Percentiles rank a stretch among this genome's conserved stretches.
Evolutionary conservation across 2,329 filamentous ascomycete genomes (phyloP).

Genomic region (Aureobasidium sp.): DNA sequence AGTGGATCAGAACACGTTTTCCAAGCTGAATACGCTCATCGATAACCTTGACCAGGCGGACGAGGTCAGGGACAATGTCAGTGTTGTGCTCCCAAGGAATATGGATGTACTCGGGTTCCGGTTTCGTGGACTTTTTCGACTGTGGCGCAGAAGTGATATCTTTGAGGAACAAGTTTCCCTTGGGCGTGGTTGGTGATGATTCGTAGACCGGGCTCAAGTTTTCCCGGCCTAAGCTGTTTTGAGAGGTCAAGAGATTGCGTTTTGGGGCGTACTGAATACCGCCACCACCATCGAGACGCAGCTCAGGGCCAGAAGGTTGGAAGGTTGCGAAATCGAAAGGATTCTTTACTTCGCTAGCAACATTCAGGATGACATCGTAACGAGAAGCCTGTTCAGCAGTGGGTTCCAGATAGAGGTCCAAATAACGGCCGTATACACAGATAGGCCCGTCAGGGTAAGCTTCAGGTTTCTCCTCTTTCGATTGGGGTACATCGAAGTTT

Average conservation of each 20-base stretch:
- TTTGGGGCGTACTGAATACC: conserved; percentile 26
- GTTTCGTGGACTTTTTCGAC: conserved; percentile 29
- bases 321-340: conserved; percentile 46
- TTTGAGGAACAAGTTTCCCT: conserved; percentile 40
- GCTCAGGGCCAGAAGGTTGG: conserved; percentile 22
- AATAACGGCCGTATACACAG: conserved; percentile 68
- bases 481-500: conserved; percentile 48
- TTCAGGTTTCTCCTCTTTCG: conserved; percentile 61
- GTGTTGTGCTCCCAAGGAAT: conserved; percentile 86
- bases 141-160: conserved; percentile 15
- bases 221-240: background rate
- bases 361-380: conserved; percentile 79
- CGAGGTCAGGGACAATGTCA: conserved; percentile 69
- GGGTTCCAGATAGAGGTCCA: conserved; percentile 73
- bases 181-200: conserved; percentile 44
- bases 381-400: conserved; percentile 65
- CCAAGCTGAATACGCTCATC: conserved; percentile 62
- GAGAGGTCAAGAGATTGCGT: conserved; percentile 3
- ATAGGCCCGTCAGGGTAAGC: conserved; percentile 77
- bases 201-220: conserved; percentile 10
- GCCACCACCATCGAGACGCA: conserved; percentile 23
- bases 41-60: conserved; percentile 66
- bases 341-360: conserved; percentile 72
- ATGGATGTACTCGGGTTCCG: conserved; percentile 74
- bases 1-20: conserved; percentile 74